A percentile compares a stretch with the other conserved stretches of the same genome.
Evolutionary conservation across 2,329 filamentous ascomycete species (phyloP).

Genomic region (Septoria linicola): DNA sequence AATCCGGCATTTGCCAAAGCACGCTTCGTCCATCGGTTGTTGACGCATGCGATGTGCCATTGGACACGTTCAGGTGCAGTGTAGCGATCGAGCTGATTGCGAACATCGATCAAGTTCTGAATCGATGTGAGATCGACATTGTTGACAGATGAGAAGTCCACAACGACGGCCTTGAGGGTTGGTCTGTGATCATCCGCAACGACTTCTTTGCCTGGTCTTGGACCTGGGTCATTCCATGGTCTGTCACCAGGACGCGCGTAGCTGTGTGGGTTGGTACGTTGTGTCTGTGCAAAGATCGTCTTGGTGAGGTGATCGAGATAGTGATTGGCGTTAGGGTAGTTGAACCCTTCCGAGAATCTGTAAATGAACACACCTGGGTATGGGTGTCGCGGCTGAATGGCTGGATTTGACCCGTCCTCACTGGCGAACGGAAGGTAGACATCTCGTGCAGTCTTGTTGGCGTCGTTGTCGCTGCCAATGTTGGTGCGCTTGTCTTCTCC

Average conservation of each 20-base stretch:
- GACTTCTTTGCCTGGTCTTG: conserved; percentile 55
- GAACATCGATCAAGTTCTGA: conserved; percentile 88
- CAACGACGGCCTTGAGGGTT: conserved; percentile 80
- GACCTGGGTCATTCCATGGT: conserved; percentile 93
- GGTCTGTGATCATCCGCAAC: conserved; percentile 56
- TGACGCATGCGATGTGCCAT: conserved; percentile 94
- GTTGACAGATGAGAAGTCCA: conserved; percentile 92
- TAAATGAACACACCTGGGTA: conserved; percentile 96
- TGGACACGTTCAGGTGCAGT: conserved; percentile 77
- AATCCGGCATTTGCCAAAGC: conserved; percentile 85
- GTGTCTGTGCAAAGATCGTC: conserved; percentile 59
- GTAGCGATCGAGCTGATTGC: conserved; percentile 88
- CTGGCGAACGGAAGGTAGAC: conserved; percentile 86
- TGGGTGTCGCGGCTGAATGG: conserved; percentile 73
- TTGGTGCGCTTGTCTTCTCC: conserved; percentile 46
- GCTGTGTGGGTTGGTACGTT: conserved; percentile 68
- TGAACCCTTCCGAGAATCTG: conserved; percentile 90
- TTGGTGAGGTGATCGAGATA: conserved; percentile 69
- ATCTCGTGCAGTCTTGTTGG: conserved; percentile 61
- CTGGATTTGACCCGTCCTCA: conserved; percentile 85
- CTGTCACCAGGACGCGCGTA: conserved; percentile 66
- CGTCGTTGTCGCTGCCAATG: conserved; percentile 36
- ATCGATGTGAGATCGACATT: conserved; percentile 91
- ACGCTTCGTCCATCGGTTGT: conserved; percentile 91
- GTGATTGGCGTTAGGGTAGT: conserved; percentile 89